Evolutionary conservation across 2,329 filamentous ascomycete species (phyloP), one percentile per base, ranked within the genome.

Genomic region (Lecanosticta acicola): DNA sequence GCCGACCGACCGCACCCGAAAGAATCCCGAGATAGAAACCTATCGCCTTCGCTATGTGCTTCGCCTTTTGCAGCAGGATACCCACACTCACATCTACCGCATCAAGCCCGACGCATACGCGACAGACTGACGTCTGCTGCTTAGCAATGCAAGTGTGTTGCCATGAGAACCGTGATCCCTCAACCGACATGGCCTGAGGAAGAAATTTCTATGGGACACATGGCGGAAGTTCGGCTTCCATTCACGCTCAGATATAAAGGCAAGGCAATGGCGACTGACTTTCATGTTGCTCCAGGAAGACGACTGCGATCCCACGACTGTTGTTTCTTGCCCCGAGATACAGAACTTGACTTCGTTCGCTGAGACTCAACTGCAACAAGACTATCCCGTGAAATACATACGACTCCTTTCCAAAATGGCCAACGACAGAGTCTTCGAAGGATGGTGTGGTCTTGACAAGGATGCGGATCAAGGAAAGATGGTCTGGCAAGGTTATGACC

Each of bases 391-490:
- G 16, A 41, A 33, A 5, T 32, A 32, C 32, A 42, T 41, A 41
- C 36, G 20, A 42, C 24, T 39, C 14, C 24, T 35, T 10, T 40
- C 32, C 21, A 47, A 21, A 29, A 56, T 54, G 51, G 49, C 49
- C 11, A 43, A 40, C 32, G 66, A 73, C 54, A 72, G 73, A 60
- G 72, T 71, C 44, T 80, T 80, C 59, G 69, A 77, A 60, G 77
- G 77, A 57, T 80, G 77, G 77, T 67, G 79, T 52, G 77, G 72
- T 57, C 70, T 74, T 38, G 71, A 73, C 61, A 53, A 67, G 24
- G 64, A 66, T 47, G 65, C 75, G 11, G 72, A 65, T 20, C 61
- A 78, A 43, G 77, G 77, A 44, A 76, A 77, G 46, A 75, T 79
- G 69, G 68, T 67, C 24, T 78, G 75, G 75, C 66, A 72, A 39